phyloP scores from a whole-genome alignment of 1,284 basidiomycete species.

The Moesziomyces antarcticus region DNA sequence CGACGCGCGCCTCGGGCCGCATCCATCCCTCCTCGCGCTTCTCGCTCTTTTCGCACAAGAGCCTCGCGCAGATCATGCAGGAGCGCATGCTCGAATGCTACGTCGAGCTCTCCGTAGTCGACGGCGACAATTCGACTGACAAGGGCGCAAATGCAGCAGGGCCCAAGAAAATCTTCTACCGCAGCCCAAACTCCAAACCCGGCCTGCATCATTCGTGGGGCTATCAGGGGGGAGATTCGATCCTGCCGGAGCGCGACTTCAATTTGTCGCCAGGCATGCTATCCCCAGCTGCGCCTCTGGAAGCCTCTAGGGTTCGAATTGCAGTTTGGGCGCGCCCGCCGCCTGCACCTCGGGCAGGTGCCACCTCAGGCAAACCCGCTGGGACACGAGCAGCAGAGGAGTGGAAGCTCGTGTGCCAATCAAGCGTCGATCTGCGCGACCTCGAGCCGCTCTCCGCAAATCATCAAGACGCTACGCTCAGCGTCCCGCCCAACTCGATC shows the following conservation, averaged over 20 bases:
- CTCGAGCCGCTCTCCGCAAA: slow-evolving; percentile 29
- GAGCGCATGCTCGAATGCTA: slow-evolving; percentile 46
- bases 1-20: slow-evolving; percentile 13
- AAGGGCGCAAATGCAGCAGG: neutral
- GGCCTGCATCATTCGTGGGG: slow-evolving; percentile 50
- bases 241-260: slow-evolving; percentile 39
- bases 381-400: neutral
- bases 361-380: no score
- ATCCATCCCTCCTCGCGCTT: slow-evolving; percentile 30
- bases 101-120: slow-evolving; percentile 27
- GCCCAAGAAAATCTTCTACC: slow-evolving; percentile 14
- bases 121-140: no score
- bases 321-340: slow-evolving; percentile 25
- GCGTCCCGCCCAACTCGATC: slow-evolving; percentile 33
- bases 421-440: slow-evolving; percentile 31
- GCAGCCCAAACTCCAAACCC: slow-evolving; percentile 22
- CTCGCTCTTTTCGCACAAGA: slow-evolving; percentile 31
- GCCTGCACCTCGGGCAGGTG: neutral
- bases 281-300: neutral
- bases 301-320: slow-evolving; percentile 18
- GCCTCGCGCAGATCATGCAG: slow-evolving; percentile 38
- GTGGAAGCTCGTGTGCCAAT: slow-evolving; percentile 35
- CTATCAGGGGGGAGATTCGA: slow-evolving; percentile 27
- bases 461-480: slow-evolving; percentile 13
- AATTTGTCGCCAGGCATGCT: neutral